Evolutionary conservation across 208 protist genomes (phyloP).

Genomic region (Crithidia expoeki): DNA sequence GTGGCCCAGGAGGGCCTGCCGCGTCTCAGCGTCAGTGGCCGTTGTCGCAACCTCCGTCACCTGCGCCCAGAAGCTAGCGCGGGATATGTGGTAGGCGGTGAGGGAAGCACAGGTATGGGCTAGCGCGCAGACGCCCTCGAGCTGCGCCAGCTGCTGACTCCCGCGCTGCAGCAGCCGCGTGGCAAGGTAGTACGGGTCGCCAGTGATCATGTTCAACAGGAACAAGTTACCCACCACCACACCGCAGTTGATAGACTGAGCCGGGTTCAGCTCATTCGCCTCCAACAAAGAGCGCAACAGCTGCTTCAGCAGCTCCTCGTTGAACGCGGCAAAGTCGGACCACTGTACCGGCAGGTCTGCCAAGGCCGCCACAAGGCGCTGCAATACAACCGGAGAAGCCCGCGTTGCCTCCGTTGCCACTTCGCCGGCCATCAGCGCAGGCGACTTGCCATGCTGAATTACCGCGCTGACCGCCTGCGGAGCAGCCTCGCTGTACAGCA

Average conservation of each 20-base stretch:
- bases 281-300: slow-evolving; percentile 63
- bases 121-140: slow-evolving; percentile 79
- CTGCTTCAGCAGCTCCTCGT: slow-evolving; percentile 60
- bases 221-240: slow-evolving; percentile 65
- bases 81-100: slow-evolving; percentile 49
- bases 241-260: slow-evolving; percentile 65
- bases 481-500: slow-evolving; percentile 36
- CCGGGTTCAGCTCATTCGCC: slow-evolving; percentile 29
- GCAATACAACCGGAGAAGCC: slow-evolving; percentile 44
- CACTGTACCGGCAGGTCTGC: slow-evolving; percentile 36
- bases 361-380: slow-evolving; percentile 47
- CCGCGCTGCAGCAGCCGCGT: slow-evolving; percentile 64
- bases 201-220: slow-evolving; percentile 46
- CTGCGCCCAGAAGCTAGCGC: slow-evolving; percentile 78
- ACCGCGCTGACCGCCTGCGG: slow-evolving; percentile 35
- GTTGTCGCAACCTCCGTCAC: slow-evolving; percentile 46
- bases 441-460: slow-evolving; percentile 30
- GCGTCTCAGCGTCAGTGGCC: slow-evolving; percentile 26
- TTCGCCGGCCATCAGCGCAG: slow-evolving; percentile 41
- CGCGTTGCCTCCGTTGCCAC: slow-evolving; percentile 53
- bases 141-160: slow-evolving; percentile 41
- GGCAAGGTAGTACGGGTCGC: slow-evolving; percentile 80
- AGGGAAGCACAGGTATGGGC: slow-evolving; percentile 64
- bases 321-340: slow-evolving; percentile 46
- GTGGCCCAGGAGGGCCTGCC: slow-evolving; percentile 51